Base-by-base conservation (phyloP, 1,284 basidiomycete species). In the Neonothopanus nambi region DNA sequence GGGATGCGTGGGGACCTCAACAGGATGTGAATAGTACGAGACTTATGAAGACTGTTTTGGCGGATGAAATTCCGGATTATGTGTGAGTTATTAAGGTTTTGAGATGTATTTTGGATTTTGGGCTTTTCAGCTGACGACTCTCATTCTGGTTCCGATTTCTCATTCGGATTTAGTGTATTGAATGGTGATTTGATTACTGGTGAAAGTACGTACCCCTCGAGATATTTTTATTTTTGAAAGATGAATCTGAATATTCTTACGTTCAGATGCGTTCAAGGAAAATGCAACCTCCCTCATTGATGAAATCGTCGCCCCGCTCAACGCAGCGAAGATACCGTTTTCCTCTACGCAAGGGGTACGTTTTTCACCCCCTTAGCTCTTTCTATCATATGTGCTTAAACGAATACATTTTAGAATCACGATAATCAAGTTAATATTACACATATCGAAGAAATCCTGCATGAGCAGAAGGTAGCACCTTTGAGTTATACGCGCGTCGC, bases 391-490 rank as follows among this genome's bases (percentile, higher is more conserved):
- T 38, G 6, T 36, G 20, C 21, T 41, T 42, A 7, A 41, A 48
- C 15, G 38, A 50, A 30, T n/a, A 23, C 39, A 21, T 53, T 51
- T 4, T 53, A 87, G 84, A 87, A 87, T 58, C 85, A 88, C 58
- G 85, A 88, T 61, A 87, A 86, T 56, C 72, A 85, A 57, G 69
- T 74, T 13, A 87, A 88, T 61, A 84, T 88, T 24, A 84, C 82
- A 0, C 85, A 87, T 55, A 59, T 74, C 2, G 76, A 79, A 53
- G 85, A 87, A 55, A 84, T 87, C 42, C 54, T 64, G 8, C 77
- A 80, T 9, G 83, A 87, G 60, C 73, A 75, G 41, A 63, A 67
- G 33, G 74, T 83, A 35, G 80, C 85, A 3, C 81, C 82, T 2
- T 65, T 79, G 35, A 84, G 81, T 57, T 87, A 86, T 61, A 88